Percentiles rank a stretch among this genome's conserved stretches.
Evolutionary conservation across 768 basidiomycete genomes (phyloP).

Genomic region (Rhodotorula taiwanensis): DNA sequence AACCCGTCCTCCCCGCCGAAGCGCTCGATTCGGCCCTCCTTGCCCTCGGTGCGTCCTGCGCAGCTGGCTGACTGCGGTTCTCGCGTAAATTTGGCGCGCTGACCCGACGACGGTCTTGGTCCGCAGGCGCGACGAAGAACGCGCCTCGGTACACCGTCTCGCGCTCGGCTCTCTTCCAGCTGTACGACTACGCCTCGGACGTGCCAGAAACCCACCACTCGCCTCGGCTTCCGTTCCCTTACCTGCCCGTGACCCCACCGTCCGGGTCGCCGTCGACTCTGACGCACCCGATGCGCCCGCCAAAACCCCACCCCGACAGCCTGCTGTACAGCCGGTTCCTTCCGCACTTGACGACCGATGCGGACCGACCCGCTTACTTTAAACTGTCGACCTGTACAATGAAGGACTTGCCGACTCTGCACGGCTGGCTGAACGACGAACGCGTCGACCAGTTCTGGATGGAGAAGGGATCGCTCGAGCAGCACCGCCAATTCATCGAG

Average conservation of each 20-base stretch:
- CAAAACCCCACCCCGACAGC: conserved; percentile 11
- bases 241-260: conserved; percentile 11
- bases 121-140: conserved; percentile 15
- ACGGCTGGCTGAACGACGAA: conserved; percentile 35
- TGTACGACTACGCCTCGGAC: conserved; percentile 25
- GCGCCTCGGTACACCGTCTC: conserved; percentile 17
- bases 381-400: conserved; percentile 20
- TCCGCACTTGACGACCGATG: conserved; percentile 23
- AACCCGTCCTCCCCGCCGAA: conserved; percentile 25
- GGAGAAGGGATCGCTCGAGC: conserved; percentile 28
- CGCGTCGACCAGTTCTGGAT: conserved; percentile 34
- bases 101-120: not conserved
- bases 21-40: conserved; percentile 20
- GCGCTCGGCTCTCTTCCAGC: conserved; percentile 30
- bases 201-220: conserved; percentile 14
- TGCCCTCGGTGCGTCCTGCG: conserved; percentile 13
- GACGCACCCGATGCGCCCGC: conserved; percentile 31
- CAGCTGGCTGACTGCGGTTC: too few relatives aligned
- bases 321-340: conserved; percentile 31
- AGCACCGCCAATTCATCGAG: conserved; percentile 28
- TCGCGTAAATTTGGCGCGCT: too few relatives aligned
- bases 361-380: conserved; percentile 16
- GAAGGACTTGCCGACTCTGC: conserved; percentile 24
- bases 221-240: conserved; percentile 15
- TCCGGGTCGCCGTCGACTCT: conserved; percentile 7